Evolutionary conservation across 148 eudicot species (phyloP).

Genomic region (Fagopyrum tataricum): DNA sequence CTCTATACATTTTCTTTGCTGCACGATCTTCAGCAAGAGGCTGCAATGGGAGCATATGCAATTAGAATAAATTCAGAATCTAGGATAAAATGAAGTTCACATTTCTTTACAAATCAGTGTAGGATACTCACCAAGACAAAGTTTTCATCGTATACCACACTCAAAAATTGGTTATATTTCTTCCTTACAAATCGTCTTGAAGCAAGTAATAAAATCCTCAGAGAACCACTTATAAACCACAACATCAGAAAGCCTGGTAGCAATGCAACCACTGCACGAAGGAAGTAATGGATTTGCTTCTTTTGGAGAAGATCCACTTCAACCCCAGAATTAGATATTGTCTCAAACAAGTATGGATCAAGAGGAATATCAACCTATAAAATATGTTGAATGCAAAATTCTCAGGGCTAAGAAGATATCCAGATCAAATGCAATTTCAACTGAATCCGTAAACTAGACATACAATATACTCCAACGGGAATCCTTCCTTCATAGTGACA

Average conservation of each 20-base stretch:
- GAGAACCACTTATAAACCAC: conserved; percentile 79
- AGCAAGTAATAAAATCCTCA: conserved; percentile 65
- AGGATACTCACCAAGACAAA: conserved; percentile 58
- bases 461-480: conserved; percentile 83
- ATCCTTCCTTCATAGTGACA: conserved; percentile 95
- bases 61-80: conserved; percentile 15
- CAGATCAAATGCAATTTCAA: conserved; percentile 10
- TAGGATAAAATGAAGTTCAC: conserved; percentile 4
- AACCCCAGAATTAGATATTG: conserved; percentile 67
- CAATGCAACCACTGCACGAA: conserved; percentile 61
- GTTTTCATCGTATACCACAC: conserved; percentile 79
- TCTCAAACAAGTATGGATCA: conserved; percentile 88
- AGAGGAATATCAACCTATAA: conserved; percentile 89
- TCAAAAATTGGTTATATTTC: conserved; percentile 73
- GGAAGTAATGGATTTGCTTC: conserved; percentile 65
- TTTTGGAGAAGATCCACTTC: conserved; percentile 95
- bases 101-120: neutral
- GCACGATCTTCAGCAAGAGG: conserved; percentile 65
- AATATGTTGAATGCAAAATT: conserved; percentile 14
- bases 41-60: conserved; percentile 31
- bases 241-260: conserved; percentile 76
- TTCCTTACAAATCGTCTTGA: conserved; percentile 62
- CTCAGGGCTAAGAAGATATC: conserved; percentile 14
- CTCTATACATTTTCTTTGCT: conserved; percentile 69
- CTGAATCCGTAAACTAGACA: conserved; percentile 22